A percentile compares a stretch with the other conserved stretches of the same genome.
These are phyloP conservation scores for Trichoderma lentiforme DNA, from an alignment of 2,329 filamentous ascomycete genomes.

Conservation along the genomic window DNA sequence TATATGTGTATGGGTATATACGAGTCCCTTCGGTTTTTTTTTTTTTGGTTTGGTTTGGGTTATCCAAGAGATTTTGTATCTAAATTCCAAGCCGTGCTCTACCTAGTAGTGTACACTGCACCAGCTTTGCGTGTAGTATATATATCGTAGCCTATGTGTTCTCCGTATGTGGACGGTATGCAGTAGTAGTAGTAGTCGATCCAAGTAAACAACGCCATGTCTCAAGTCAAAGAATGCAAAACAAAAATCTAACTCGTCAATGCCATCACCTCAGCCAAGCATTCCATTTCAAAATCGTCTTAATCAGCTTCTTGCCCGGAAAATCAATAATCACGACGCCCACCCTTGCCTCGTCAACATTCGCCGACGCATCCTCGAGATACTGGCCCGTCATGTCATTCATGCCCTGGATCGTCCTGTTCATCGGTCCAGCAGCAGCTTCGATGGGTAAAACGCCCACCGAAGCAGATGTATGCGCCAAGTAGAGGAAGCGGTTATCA, in stretches of 20 bases:
- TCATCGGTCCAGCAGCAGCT: conserved; percentile 46
- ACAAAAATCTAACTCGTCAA: background rate
- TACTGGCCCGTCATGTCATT: conserved; percentile 48
- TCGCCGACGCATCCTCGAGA: conserved; percentile 33
- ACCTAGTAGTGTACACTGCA: background rate
- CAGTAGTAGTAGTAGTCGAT: background rate
- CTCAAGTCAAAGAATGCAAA: conserved; percentile 7
- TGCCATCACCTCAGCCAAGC: conserved; percentile 23
- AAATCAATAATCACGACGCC: conserved; percentile 51
- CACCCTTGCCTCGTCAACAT: conserved; percentile 31
- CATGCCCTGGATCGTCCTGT: conserved; percentile 43
- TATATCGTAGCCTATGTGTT: background rate
- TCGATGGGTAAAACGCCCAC: conserved; percentile 49
- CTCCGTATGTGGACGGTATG: background rate
- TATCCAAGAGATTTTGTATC: background rate
- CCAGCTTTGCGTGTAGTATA: background rate
- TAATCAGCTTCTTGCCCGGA: conserved; percentile 42
- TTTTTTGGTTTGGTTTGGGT: background rate
- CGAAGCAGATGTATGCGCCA: conserved; percentile 47
- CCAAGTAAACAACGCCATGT: background rate
- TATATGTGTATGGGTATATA: background rate
- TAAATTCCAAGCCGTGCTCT: background rate
- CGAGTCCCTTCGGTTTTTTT: background rate
- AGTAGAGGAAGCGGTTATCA: conserved; percentile 39
- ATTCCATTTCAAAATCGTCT: conserved; percentile 43